Base-by-base conservation (phyloP, 2,329 filamentous ascomycete species). In the Trichoderma polysporum region DNA sequence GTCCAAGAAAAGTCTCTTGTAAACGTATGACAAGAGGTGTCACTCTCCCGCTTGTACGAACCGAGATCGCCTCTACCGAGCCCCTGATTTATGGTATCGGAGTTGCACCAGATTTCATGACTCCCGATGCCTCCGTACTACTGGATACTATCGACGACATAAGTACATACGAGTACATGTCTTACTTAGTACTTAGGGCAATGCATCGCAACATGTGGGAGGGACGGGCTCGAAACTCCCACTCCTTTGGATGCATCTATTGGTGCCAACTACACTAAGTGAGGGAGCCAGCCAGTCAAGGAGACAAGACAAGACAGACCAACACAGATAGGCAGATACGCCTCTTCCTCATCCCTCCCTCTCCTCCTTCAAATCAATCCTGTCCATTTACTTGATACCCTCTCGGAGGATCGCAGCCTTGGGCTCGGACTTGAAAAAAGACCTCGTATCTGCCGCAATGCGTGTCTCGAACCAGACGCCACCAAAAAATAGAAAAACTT, bases 41-140 rank as follows among this genome's bases (percentile, higher is more conserved):
- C 15, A 22, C 29, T 17, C 27, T 15, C 27, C 19, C 35, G 49
- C 60, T 47, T 52, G 50, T 27, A 54, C 50, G 37, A 54, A 45
- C 60, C 60, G 50, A 63, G 37, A 63, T 63, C 35, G 60, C 9
- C 29, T 63, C 60, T 54, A 25, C 47, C 50, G 50, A 56, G 25
- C 60, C 60, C 60, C 50, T 63, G 60, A 63, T 54, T 56, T 35
- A 27, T 49, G 35, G n/a, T 49, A 63, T 15, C 60, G 9, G 37
- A 54, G 50, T 63, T 37, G 10, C 50, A 56, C 60, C 60, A 56
- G 50, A 63, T 56, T 33, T 27, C 29, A 63, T n/a, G 17, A n/a
- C 50, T 41, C n/a, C 13, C 15, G 10, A 5, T 13, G 12, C 29
- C 50, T 54, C n/a, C 31, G 50, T 22, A 33, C 50, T 5, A 13